Conservation (phyloP, 2,329 filamentous ascomycete species). For the Colletotrichum caudatum region DNA sequence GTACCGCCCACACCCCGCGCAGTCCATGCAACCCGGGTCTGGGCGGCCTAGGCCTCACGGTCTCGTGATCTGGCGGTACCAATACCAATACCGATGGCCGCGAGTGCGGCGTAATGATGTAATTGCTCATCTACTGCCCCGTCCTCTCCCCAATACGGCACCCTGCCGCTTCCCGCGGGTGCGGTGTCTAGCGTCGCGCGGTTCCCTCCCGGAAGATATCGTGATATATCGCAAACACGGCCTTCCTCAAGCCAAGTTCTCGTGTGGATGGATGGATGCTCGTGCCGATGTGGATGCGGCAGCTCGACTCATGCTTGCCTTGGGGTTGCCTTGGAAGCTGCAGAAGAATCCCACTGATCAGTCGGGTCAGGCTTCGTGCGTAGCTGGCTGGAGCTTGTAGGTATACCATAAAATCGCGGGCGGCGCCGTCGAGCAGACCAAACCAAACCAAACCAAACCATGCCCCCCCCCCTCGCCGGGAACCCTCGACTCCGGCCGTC, state of each 20-base stretch:
- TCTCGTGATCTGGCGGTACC: not conserved
- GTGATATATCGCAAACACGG: not conserved
- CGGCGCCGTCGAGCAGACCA: not conserved
- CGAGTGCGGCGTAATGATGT: not conserved
- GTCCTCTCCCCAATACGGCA: too few species aligned
- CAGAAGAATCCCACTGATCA: too few species aligned
- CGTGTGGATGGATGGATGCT: not conserved
- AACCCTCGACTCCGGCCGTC: conserved; percentile 10
- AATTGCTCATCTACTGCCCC: not conserved
- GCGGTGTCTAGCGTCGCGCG: too few species aligned
- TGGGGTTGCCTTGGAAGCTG: too few species aligned
- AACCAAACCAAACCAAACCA: too few species aligned
- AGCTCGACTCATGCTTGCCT: not conserved
- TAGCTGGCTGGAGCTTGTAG: not conserved
- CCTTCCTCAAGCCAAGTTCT: not conserved
- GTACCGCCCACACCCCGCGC: not conserved
- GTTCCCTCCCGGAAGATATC: not conserved
- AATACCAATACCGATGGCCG: not conserved
- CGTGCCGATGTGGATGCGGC: not conserved
- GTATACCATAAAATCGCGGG: not conserved
- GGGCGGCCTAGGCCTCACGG: not conserved
- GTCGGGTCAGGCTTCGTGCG: too few species aligned
- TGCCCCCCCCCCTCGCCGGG: not conserved
- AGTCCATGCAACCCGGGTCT: not conserved
- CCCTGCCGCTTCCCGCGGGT: too few species aligned